A percentile compares a stretch with the other conserved stretches of the same genome.
These are phyloP conservation scores for Chlamydomonas incerta DNA, from an alignment of 139 green algal genomes.

Conservation along the genomic window DNA sequence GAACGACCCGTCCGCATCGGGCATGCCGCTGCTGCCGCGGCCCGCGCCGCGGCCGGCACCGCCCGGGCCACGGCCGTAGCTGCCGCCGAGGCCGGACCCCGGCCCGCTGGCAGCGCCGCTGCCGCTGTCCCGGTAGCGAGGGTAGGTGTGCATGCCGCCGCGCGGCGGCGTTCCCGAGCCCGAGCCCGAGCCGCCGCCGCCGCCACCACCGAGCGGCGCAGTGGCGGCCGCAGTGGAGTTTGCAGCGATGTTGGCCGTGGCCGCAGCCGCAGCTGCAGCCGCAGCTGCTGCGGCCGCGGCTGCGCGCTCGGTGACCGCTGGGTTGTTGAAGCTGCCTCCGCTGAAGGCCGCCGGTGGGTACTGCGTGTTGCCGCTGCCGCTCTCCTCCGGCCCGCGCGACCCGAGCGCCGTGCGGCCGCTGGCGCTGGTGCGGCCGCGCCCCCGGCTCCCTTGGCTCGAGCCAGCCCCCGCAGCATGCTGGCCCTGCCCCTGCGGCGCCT, in stretches of 20 bases:
- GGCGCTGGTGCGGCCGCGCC: background rate
- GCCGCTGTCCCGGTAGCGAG: background rate
- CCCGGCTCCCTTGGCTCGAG: background rate
- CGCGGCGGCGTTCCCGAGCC: conserved; percentile 1
- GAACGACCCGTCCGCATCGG: too few relatives aligned
- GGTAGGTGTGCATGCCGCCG: background rate
- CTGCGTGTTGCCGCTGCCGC: too few relatives aligned
- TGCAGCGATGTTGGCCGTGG: background rate
- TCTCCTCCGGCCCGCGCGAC: background rate
- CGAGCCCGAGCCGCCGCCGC: background rate
- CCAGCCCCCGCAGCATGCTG: too few relatives aligned
- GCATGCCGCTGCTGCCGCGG: background rate
- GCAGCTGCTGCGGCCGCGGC: conserved; percentile 16
- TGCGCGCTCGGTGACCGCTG: conserved; percentile 20
- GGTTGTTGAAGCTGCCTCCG: conserved; percentile 40
- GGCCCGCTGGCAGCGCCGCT: background rate
- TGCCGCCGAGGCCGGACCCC: too few relatives aligned
- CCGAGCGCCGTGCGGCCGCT: background rate
- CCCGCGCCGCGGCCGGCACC: background rate
- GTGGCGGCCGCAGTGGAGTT: background rate
- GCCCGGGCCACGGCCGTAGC: too few relatives aligned
- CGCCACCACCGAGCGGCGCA: background rate
- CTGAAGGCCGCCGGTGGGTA: background rate
- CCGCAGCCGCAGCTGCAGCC: background rate
- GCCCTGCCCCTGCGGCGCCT: too few relatives aligned